Evolutionary conservation across 345 rosid species (phyloP), one percentile per base, ranked within the genome.

Genomic region (Firmiana major): DNA sequence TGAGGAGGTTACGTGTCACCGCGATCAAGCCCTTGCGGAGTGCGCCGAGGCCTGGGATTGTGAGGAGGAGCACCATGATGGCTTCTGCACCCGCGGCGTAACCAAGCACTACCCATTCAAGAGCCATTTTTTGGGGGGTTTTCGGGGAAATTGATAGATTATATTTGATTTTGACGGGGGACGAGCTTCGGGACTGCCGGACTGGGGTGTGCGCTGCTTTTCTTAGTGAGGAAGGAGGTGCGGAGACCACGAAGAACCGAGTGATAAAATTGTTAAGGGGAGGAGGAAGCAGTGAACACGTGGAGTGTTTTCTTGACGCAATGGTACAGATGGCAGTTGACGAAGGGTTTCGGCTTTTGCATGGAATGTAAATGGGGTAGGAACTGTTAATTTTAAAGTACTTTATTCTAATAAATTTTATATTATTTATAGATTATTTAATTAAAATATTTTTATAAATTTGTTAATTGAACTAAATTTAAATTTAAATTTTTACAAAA

Each of bases 1-100:
- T 94, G 75, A 94, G 83, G 70, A 94, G 97, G 83, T 88, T 94
- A 63, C 93, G 93, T 9, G 97, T 94, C 31, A 94, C 98, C 19
- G 96, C 90, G 75, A 90, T 79, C 13, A 94, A 84, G 22, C 97
- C 97, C 72, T 79, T 84, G 9, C 97, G 86, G 67, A 94, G 85
- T 22, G 88, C 92, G 75, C 87, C 93, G 10, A 92, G 95, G 6
- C 98, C 98, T 4, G 98, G 98, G 71, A 94, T 53, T 4, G 98
- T 94, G 62, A 94, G 83, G 55, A 94, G 90, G 46, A 94, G 86
- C 59, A 94, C 87, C 98, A 94, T 94, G 77, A 94, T 87, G 48
- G 97, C 98, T 84, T 94, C 98, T 1, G 98, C 98, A 9, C 86
- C 97, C 15, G 96, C 97, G 1, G 98, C 91, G 80, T 94, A 94